phyloP scores from a whole-genome alignment of 202 grass and related monocot genomes.

The Zoysia matrella region DNA sequence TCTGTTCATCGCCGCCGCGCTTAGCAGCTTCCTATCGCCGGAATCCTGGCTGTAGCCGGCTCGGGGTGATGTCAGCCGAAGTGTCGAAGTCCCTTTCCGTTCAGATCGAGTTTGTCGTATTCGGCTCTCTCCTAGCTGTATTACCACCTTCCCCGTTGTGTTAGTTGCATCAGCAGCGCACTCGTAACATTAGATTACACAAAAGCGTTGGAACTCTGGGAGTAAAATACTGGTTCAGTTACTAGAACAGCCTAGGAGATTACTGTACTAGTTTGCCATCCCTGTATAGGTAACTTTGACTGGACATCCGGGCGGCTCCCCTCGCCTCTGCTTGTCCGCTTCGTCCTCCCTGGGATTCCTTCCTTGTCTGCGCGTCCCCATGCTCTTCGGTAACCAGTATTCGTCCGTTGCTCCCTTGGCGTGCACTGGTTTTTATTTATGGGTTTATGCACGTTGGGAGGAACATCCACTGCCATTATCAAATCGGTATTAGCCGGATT shows the following conservation, averaged over 20 bases:
- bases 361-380: conserved; percentile 27
- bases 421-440: conserved; percentile 34
- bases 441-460: conserved; percentile 29
- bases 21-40: neutral
- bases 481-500: neutral
- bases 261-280: neutral
- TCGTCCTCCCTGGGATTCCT: conserved; percentile 45
- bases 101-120: conserved; percentile 30
- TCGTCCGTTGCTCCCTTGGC: conserved; percentile 26
- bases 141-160: neutral
- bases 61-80: no score
- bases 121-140: conserved; percentile 6
- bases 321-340: conserved; percentile 16
- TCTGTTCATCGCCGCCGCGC: neutral
- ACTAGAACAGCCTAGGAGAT: neutral
- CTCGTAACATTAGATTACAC: conserved; percentile 11
- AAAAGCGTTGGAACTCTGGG: neutral
- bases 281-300: conserved; percentile 37
- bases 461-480: conserved; percentile 53
- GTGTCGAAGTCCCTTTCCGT: conserved; percentile 22
- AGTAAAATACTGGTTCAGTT: conserved; percentile 16
- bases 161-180: conserved; percentile 15
- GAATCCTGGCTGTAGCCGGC: neutral
- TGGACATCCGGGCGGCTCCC: neutral
- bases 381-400: conserved; percentile 1